Conservation (phyloP, 1,284 basidiomycete species). For the Ceratobasidium sp. region DNA sequence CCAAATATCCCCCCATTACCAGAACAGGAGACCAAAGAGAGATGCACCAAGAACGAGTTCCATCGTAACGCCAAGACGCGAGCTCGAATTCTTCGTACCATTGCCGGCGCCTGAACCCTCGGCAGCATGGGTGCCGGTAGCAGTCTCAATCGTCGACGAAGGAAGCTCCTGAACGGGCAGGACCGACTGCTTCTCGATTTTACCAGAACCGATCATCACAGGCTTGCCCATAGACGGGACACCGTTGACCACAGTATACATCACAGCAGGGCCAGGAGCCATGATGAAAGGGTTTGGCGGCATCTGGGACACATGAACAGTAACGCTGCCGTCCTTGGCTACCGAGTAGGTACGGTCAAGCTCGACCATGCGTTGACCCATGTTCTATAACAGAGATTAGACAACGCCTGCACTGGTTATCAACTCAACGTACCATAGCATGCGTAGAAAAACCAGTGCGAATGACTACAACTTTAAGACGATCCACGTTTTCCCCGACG, state of each 20-base stretch:
- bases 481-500: slow-evolving; percentile 67
- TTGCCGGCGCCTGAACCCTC: not conserved
- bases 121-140: slow-evolving; percentile 30
- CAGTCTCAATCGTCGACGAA: slow-evolving; percentile 40
- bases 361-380: slow-evolving; percentile 80
- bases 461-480: slow-evolving; percentile 79
- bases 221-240: slow-evolving; percentile 81
- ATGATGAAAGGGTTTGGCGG: slow-evolving; percentile 85
- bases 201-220: slow-evolving; percentile 81
- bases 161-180: slow-evolving; percentile 62
- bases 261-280: slow-evolving; percentile 85
- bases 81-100: slow-evolving; percentile 8
- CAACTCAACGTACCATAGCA: slow-evolving; percentile 67
- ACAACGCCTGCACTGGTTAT: slow-evolving; percentile 44
- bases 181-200: slow-evolving; percentile 71
- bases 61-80: not conserved
- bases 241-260: slow-evolving; percentile 83
- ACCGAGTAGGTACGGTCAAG: slow-evolving; percentile 84
- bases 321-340: slow-evolving; percentile 71
- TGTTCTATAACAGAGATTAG: slow-evolving; percentile 61
- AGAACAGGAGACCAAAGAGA: slow-evolving; percentile 26
- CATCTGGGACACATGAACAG: slow-evolving; percentile 77
- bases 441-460: slow-evolving; percentile 94
- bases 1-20: not conserved
- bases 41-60: not conserved